Conservation (phyloP, 768 basidiomycete genomes). For the Xerocomellus intermedius region DNA sequence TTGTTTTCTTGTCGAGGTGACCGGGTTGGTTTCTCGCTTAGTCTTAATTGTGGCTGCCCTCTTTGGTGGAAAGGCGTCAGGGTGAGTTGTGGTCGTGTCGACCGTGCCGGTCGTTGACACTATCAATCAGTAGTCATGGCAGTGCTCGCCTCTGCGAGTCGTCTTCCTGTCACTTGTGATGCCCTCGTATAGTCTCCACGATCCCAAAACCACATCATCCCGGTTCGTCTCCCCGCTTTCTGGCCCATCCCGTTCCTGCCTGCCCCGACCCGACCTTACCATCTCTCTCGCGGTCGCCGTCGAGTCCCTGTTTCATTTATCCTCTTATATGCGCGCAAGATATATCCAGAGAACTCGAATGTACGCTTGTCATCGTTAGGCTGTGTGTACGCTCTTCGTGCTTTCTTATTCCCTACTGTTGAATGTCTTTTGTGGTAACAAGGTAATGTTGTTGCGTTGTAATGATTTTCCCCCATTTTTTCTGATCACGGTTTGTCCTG, state of each 20-base stretch:
- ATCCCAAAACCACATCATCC: background rate
- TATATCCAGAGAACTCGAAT: constrained; percentile 13
- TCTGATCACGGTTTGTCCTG: background rate
- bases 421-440: background rate
- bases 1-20: constrained; percentile 1
- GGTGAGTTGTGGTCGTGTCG: constrained; percentile 1
- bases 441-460: constrained; percentile 7
- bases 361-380: constrained; percentile 17
- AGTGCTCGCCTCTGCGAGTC: background rate
- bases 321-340: constrained; percentile 6
- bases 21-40: background rate
- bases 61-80: background rate
- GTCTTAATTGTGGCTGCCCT: background rate
- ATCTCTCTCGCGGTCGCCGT: background rate
- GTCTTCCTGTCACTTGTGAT: background rate
- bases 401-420: constrained; percentile 14
- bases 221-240: background rate
- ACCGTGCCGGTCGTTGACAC: background rate
- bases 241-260: background rate
- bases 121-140: background rate
- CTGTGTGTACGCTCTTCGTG: constrained; percentile 16
- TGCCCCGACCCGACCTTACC: background rate
- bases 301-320: background rate
- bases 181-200: background rate
- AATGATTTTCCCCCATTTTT: background rate